Evolutionary conservation across 768 basidiomycete species (phyloP).

Genomic region (Chlorophyllum brunneum): DNA sequence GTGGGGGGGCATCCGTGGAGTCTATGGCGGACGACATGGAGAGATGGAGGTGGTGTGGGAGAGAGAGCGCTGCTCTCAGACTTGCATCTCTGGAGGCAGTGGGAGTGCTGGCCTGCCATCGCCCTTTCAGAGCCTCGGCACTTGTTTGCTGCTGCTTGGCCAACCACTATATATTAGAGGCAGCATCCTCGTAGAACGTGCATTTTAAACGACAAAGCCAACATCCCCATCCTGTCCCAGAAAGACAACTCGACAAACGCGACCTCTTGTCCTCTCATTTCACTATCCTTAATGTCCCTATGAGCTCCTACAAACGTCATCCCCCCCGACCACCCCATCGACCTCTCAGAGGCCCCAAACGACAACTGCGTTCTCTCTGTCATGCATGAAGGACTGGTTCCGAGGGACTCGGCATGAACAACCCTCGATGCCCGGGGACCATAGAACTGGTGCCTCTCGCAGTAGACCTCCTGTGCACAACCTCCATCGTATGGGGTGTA

Average conservation of each 20-base stretch:
- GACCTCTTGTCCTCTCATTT: not conserved
- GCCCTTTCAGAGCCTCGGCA: not conserved
- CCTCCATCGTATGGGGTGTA: not conserved
- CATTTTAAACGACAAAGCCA: not conserved
- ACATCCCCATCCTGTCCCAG: slow-evolving; percentile 12
- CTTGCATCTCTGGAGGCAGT: slow-evolving; percentile 25
- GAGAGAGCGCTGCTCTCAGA: slow-evolving; percentile 35
- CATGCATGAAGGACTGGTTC: slow-evolving; percentile 29
- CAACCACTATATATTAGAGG: slow-evolving; percentile 3
- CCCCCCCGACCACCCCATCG: slow-evolving; percentile 29
- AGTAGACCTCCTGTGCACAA: not conserved
- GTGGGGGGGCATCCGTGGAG: slow-evolving; percentile 1
- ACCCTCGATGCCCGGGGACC: slow-evolving; percentile 2
- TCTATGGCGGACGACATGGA: slow-evolving; percentile 9
- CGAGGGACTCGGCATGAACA: slow-evolving; percentile 18
- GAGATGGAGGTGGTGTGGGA: slow-evolving; percentile 13
- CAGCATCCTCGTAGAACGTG: slow-evolving; percentile 3
- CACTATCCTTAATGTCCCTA: slow-evolving; percentile 2
- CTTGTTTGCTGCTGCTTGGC: slow-evolving; percentile 10
- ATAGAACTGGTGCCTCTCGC: slow-evolving; percentile 2
- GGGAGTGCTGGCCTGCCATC: not conserved
- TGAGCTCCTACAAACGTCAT: slow-evolving; percentile 12
- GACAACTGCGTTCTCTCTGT: slow-evolving; percentile 33
- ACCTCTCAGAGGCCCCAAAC: slow-evolving; percentile 21
- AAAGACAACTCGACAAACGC: not conserved